Percentiles rank a stretch among this genome's conserved stretches.
Evolutionary conservation across 768 basidiomycete species (phyloP).

Genomic region (Peribolospora kevripleyi): DNA sequence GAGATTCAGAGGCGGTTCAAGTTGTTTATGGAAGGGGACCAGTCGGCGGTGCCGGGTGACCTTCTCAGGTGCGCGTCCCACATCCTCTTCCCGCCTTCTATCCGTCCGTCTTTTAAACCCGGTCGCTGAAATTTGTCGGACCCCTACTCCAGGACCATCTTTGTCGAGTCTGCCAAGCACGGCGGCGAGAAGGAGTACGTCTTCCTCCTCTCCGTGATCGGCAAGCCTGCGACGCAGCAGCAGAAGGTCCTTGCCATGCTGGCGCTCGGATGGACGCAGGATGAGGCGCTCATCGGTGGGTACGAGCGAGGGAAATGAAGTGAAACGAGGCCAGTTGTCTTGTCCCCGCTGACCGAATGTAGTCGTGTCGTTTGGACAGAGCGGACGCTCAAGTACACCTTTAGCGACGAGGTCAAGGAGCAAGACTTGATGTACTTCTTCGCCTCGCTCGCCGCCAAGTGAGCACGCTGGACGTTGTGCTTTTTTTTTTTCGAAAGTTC

Average conservation of each 20-base stretch:
- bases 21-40: slow-evolving; percentile 43
- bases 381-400: slow-evolving; percentile 20
- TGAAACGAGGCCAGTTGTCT: no score
- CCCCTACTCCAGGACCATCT: background rate
- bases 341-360: no score
- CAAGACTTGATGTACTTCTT: slow-evolving; percentile 20
- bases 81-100: background rate
- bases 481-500: slow-evolving; percentile 17
- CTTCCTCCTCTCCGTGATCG: slow-evolving; percentile 34
- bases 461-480: no score
- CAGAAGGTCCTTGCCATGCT: slow-evolving; percentile 37
- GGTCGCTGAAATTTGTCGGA: slow-evolving; percentile 23
- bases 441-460: slow-evolving; percentile 5
- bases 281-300: slow-evolving; percentile 33
- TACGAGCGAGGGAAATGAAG: no score
- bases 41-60: slow-evolving; percentile 56
- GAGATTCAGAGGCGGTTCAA: slow-evolving; percentile 49
- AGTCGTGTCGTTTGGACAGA: background rate
- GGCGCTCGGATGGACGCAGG: slow-evolving; percentile 38
- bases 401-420: slow-evolving; percentile 30
- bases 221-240: slow-evolving; percentile 48
- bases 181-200: slow-evolving; percentile 55
- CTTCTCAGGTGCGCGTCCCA: slow-evolving; percentile 32
- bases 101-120: slow-evolving; percentile 17
- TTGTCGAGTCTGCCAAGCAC: slow-evolving; percentile 37